Evolutionary conservation across 164 flowering plant species (phyloP).

Genomic region (Macadamia tetraphylla): DNA sequence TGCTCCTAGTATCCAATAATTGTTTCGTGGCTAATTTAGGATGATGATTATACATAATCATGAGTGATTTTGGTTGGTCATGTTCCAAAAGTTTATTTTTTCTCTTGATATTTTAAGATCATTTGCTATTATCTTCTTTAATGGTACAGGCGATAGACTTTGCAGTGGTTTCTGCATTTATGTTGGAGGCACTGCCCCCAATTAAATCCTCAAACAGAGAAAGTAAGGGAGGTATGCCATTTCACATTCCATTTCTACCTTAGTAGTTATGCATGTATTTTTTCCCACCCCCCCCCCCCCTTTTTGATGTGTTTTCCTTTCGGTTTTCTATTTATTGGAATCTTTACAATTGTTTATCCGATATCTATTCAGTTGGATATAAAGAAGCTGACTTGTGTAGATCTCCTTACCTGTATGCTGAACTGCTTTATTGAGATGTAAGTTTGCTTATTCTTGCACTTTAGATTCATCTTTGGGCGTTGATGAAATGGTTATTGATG

Average conservation of each 20-base stretch:
- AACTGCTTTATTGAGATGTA: constrained; percentile 5
- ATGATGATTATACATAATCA: background rate
- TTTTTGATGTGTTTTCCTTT: background rate
- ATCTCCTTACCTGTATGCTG: background rate
- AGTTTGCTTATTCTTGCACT: background rate
- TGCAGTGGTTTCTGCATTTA: constrained; percentile 60
- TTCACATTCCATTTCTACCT: background rate
- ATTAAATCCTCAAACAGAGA: constrained; percentile 29
- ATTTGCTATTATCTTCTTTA: background rate
- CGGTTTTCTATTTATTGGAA: background rate
- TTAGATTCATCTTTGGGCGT: constrained; percentile 43
- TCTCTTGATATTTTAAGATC: background rate
- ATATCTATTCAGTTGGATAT: background rate
- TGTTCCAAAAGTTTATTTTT: background rate
- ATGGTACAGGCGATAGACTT: constrained; percentile 71
- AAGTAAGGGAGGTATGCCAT: constrained; percentile 39
- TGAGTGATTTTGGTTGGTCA: no score
- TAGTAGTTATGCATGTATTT: background rate
- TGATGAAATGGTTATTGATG: constrained; percentile 58
- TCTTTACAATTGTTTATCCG: background rate
- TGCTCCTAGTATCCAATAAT: no score
- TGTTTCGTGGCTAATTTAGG: background rate
- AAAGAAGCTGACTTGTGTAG: background rate
- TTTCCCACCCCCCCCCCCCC: background rate
- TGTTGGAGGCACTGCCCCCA: constrained; percentile 72